These are phyloP conservation scores for Phialophora verrucosa DNA, from an alignment of 2,329 filamentous ascomycete species.

Conservation along the genomic window DNA sequence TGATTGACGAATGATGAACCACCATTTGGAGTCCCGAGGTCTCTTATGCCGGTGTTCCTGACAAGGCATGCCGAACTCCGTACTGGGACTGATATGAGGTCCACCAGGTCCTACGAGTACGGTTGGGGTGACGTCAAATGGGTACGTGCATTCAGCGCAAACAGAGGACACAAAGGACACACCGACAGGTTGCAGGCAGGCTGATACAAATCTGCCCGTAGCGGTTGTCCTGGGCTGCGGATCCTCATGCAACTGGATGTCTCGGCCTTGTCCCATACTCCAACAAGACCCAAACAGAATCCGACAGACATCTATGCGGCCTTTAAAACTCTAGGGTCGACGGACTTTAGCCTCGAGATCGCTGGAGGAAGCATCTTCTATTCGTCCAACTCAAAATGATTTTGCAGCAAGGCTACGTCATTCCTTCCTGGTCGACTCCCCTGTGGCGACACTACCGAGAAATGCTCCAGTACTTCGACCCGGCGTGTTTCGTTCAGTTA, in stretches of 20 bases:
- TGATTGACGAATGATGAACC: background rate
- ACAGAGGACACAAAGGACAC: background rate
- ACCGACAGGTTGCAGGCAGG: background rate
- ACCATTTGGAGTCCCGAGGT: background rate
- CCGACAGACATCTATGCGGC: conserved; percentile 1
- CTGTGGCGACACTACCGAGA: background rate
- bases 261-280: background rate
- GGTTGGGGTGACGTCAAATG: background rate
- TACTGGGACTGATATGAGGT: background rate
- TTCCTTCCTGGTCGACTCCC: conserved; percentile 2
- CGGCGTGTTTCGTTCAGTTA: conserved; percentile 20
- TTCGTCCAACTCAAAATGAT: conserved; percentile 12
- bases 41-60: background rate
- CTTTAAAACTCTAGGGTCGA: background rate
- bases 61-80: background rate
- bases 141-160: background rate
- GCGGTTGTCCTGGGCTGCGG: background rate
- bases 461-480: conserved; percentile 7
- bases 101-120: background rate
- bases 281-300: background rate
- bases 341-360: background rate
- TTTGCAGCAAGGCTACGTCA: conserved; percentile 30
- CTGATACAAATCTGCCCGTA: background rate
- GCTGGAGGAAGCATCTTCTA: background rate
- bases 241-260: background rate